Conservation (phyloP, 257 asterid genomes). For the Marsdenia floribunda region DNA sequence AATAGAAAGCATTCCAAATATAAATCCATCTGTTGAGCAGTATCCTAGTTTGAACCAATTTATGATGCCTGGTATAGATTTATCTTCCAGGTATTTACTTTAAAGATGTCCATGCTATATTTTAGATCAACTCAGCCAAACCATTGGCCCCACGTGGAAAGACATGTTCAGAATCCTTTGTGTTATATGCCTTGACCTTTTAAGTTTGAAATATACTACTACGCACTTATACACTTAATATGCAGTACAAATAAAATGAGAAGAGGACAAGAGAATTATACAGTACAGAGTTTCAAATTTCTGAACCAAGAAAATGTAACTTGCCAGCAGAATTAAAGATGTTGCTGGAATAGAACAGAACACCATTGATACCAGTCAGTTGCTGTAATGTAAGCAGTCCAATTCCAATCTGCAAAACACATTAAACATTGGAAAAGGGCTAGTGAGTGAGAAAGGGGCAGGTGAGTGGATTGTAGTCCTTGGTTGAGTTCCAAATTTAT, state of each 20-base stretch:
- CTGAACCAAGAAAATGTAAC: constrained; percentile 14
- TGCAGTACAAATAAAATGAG: background rate
- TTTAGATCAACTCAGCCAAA: no score
- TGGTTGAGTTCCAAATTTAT: background rate
- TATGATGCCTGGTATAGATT: background rate
- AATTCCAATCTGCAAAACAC: constrained; percentile 58
- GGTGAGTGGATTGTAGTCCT: no score
- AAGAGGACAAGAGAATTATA: background rate
- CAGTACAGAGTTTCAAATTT: background rate
- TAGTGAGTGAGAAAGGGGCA: background rate
- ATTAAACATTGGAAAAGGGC: constrained; percentile 6
- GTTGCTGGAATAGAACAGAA: constrained; percentile 80
- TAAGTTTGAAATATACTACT: background rate
- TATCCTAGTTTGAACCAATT: background rate
- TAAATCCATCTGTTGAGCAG: background rate
- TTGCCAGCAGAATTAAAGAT: constrained; percentile 74
- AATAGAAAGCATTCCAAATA: background rate
- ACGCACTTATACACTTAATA: background rate
- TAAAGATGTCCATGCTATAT: background rate
- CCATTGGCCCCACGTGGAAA: no score
- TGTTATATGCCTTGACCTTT: background rate
- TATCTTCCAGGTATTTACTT: background rate
- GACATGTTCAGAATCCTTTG: background rate
- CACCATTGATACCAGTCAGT: constrained; percentile 78
- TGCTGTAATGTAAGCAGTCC: constrained; percentile 85